Evolutionary conservation across 192 early-diverging fungal genomes (phyloP), one percentile per base, ranked within the genome.

Genomic region (Chytriomyces hyalinus): DNA sequence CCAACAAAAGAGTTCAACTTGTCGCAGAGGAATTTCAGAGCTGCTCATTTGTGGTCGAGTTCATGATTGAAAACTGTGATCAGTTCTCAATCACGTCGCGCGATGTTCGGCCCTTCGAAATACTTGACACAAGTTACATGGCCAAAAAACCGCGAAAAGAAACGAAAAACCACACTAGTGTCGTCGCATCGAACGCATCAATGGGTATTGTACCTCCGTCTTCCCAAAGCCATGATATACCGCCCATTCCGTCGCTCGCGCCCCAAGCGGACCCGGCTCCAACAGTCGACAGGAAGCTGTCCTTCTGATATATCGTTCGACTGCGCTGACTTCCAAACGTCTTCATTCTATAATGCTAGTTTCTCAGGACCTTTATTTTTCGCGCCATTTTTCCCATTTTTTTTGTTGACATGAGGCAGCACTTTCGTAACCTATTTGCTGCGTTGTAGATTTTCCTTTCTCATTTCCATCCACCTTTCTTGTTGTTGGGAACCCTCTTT

Each of bases 11-110:
- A 17, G 45, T 47, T 47, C 15, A 67, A 13, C 17, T 64, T 64
- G 17, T 28, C 24, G 57, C 71, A 73, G 85, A 86, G 76, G 85
- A 86, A 49, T 86, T 84, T 60, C 83, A 86, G 53, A 81, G 79
- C 60, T 84, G 82, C 36, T 72, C 80, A 15, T 82, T 77, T 48
- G 76, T 86, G 7, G 60, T 84, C 61, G 83, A 83, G 70, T 82
- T 81, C 50, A 48, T 86, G 50, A 81, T 86, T 60, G 82, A 86
- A 47, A 74, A 86, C 67, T 67, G 63, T 49, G 50, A 70, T 6
- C 80, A 86, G n/a, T 82, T 86, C 46, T n/a, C 43, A 9, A 61
- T 86, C 57, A 80, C 82, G 2, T 17, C 61, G 5, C 45, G 50
- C 28, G 65, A 73, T 49, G 71, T 80, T 5, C 49, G 64, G 26